Evolutionary conservation across 2,329 filamentous ascomycete genomes (phyloP), one percentile per base, ranked within the genome.

Genomic region (Aspergillus quadricinctus): DNA sequence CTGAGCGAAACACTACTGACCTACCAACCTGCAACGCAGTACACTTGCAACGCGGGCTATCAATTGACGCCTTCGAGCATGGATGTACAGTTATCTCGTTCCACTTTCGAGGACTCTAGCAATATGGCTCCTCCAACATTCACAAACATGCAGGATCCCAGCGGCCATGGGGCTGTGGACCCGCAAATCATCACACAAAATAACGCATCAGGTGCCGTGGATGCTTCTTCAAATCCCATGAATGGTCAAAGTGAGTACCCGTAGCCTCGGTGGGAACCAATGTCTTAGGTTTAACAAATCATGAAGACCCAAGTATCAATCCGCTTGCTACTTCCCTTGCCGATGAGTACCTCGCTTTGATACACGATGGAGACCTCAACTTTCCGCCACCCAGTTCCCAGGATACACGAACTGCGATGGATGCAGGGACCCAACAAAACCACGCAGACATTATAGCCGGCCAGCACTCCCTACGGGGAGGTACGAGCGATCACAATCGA

Each of bases 41-140:
- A 48, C 41, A 40, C 27, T 19, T 14, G 17, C 40, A 41, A 43
- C 50, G 14, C 51, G 19, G 21, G 21, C 25, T 37, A 43, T 54
- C 45, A 17, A 49, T 19, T 21, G 4, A 28, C 19, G 6, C 3
- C 48, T 51, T 40, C 50, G 23, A 53, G 19, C 29, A 61, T 61
- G 59, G 54, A 58, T 21, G 19, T 54, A 43, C 50, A 55, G n/a
- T 48, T 52, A 23, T 43, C 52, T 17, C 56, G 40, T 29, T 23
- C 48, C 19, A 27, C 8, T 35, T 37, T 58, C n/a, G 56, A 52
- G 49, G 54, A 37, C 27, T n/a, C 54, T 29, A 35, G 41, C 31
- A 50, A 48, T 28, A 49, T 40, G 31, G 31, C 21, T 48, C 25
- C 51, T 48, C 10, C 37, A 11, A 25, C 37, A 17, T 11, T n/a